A percentile compares a stretch with the other conserved stretches of the same genome.
Evolutionary conservation across 1,139 yeast species (phyloP).

Genomic region (Debaryomyces singareniensis): DNA sequence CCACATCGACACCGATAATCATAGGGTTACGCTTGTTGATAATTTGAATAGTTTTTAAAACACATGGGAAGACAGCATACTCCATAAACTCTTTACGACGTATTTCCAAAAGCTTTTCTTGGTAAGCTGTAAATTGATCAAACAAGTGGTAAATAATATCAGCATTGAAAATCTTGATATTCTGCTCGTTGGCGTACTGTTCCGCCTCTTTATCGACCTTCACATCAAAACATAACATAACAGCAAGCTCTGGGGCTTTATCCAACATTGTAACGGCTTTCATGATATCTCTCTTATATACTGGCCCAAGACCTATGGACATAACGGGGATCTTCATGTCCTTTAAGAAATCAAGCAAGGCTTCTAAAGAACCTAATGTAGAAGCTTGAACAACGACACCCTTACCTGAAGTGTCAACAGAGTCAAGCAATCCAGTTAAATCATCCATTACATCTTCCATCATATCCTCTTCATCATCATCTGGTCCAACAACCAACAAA

Average conservation of each 20-base stretch:
- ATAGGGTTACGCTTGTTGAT: conserved; percentile 98
- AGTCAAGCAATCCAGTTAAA: conserved; percentile 86
- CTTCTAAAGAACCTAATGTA: conserved; percentile 96
- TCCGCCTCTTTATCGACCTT: conserved; percentile 97
- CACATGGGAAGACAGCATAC: conserved; percentile 93
- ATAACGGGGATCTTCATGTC: conserved; percentile 98
- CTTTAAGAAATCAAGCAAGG: conserved; percentile 90
- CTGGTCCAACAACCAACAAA: conserved; percentile 90
- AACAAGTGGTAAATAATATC: conserved; percentile 95
- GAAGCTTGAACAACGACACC: conserved; percentile 99
- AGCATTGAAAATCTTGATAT: conserved; percentile 87
- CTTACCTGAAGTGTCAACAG: conserved; percentile 88
- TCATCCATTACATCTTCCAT: conserved; percentile 99
- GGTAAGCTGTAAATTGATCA: conserved; percentile 91
- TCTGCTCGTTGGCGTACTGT: conserved; percentile 91
- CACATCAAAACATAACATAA: conserved; percentile 97
- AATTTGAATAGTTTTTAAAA: conserved; percentile 87
- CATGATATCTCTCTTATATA: conserved; percentile 96
- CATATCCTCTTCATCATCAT: conserved; percentile 94
- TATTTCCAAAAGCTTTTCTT: conserved; percentile 76
- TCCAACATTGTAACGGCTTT: conserved; percentile 96
- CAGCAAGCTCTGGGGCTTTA: conserved; percentile 90
- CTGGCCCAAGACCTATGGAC: conserved; percentile 98
- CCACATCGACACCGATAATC: conserved; percentile 97
- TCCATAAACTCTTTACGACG: conserved; percentile 87